phyloP scores from a whole-genome alignment of 1,284 basidiomycete genomes.

The Marasmius tenuissimus region DNA sequence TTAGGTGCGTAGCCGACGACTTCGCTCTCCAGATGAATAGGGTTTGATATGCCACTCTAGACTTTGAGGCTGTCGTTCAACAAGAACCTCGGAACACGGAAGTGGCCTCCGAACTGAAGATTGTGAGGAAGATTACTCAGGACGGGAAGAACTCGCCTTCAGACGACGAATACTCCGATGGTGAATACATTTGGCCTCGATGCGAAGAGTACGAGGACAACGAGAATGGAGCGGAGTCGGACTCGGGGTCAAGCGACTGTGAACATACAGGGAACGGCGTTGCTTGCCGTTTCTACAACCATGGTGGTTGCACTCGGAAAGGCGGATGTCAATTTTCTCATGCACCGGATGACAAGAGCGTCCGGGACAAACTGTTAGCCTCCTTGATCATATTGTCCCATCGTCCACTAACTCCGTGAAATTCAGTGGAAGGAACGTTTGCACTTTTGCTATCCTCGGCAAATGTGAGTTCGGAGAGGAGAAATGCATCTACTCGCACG shows the following conservation, averaged over 20 bases:
- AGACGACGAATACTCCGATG: constrained; percentile 11
- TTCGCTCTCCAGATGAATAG: too few relatives aligned
- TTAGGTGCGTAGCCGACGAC: constrained; percentile 18
- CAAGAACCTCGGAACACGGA: constrained; percentile 13
- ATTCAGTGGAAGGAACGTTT: constrained; percentile 8
- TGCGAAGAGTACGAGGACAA: constrained; percentile 11
- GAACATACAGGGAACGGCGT: constrained; percentile 32
- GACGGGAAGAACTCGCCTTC: background rate
- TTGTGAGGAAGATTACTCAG: background rate
- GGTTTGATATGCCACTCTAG: constrained; percentile 13
- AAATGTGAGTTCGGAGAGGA: background rate
- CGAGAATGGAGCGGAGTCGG: constrained; percentile 15
- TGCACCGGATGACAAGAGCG: constrained; percentile 37
- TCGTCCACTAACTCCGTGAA: too few relatives aligned
- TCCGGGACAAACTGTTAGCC: constrained; percentile 39
- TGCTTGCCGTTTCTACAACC: constrained; percentile 42
- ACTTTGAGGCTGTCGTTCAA: constrained; percentile 24
- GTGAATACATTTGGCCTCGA: constrained; percentile 1
- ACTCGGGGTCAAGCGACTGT: constrained; percentile 39
- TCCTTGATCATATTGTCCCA: too few relatives aligned
- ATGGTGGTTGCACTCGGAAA: constrained; percentile 31
- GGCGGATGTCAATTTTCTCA: constrained; percentile 33
- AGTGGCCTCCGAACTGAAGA: background rate
- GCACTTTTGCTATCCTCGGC: background rate
- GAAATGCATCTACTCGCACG: constrained; percentile 6